Conservation (phyloP, 192 early-diverging fungal species). For the Backusella circina region DNA sequence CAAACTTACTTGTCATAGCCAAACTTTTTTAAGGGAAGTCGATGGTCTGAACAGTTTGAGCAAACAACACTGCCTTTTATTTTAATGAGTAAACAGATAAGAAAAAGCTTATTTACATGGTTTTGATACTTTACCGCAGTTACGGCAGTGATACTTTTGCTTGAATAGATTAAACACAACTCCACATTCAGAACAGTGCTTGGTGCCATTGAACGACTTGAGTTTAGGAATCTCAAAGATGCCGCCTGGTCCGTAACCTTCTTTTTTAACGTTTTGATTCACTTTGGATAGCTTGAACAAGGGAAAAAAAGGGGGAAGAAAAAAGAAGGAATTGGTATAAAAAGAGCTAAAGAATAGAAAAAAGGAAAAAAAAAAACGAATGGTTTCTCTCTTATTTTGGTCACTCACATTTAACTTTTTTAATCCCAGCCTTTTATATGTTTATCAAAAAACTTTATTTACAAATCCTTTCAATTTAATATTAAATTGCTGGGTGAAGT, state of each 20-base stretch:
- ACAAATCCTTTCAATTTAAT: not conserved
- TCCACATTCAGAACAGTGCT: conserved; percentile 23
- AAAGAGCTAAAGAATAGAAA: conserved; percentile 12
- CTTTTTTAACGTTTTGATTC: conserved; percentile 9
- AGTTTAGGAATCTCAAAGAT: conserved; percentile 23
- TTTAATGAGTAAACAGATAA: not conserved
- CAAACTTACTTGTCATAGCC: conserved; percentile 33
- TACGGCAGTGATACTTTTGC: conserved; percentile 35
- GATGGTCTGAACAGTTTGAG: conserved; percentile 26
- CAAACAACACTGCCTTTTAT: conserved; percentile 29
- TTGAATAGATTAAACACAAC: conserved; percentile 26
- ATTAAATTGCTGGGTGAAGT: conserved; percentile 18
- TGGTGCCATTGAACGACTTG: not conserved
- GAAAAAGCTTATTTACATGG: too few species aligned
- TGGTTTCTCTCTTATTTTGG: not conserved
- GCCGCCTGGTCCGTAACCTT: conserved; percentile 27
- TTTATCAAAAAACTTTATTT: not conserved
- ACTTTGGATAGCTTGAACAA: not conserved
- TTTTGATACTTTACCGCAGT: conserved; percentile 32
- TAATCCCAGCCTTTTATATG: not conserved
- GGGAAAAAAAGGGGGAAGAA: not conserved
- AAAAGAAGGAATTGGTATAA: not conserved
- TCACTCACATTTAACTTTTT: not conserved
- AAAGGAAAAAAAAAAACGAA: conserved; percentile 7
- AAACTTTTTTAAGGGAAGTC: conserved; percentile 25